Percentiles rank a stretch among this genome's conserved stretches.
Conservation (phyloP, 768 basidiomycete species). For the Kwoniella sp. region DNA sequence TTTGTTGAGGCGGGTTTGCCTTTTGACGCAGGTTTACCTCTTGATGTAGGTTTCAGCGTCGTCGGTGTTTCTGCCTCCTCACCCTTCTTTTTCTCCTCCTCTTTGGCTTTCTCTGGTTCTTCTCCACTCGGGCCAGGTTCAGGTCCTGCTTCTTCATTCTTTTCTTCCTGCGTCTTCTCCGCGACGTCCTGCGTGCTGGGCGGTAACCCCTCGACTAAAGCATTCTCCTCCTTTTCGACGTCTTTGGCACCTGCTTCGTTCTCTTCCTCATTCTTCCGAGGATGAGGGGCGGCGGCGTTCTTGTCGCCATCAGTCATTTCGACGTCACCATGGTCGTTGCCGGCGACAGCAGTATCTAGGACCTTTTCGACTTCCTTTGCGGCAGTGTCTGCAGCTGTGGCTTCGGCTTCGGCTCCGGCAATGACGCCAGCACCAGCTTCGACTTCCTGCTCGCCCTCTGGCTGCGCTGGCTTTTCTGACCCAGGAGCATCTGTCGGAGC, state of each 20-base stretch:
- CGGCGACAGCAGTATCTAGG: background rate
- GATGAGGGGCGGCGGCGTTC: too few species aligned
- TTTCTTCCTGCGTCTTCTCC: background rate
- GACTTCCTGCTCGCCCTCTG: too few species aligned
- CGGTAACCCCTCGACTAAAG: background rate
- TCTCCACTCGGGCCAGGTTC: background rate
- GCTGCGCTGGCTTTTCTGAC: too few species aligned
- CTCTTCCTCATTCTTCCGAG: slow-evolving; percentile 4
- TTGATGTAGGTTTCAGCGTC: background rate
- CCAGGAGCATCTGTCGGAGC: background rate
- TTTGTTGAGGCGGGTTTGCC: background rate
- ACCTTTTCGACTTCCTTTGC: background rate
- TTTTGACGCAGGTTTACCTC: background rate
- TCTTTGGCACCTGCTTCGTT: slow-evolving; percentile 8
- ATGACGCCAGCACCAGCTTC: too few species aligned
- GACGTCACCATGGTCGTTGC: background rate
- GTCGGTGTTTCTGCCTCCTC: background rate
- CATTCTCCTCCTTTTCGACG: slow-evolving; percentile 10
- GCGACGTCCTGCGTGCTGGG: background rate
- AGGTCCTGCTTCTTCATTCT: background rate
- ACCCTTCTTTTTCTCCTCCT: background rate
- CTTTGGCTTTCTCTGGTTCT: slow-evolving; percentile 13
- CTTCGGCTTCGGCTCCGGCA: slow-evolving; percentile 6
- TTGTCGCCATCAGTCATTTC: background rate
- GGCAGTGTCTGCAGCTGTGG: background rate